Base-by-base conservation (phyloP, 108 stramenopile genomes). In the Thalassiosira profunda region DNA sequence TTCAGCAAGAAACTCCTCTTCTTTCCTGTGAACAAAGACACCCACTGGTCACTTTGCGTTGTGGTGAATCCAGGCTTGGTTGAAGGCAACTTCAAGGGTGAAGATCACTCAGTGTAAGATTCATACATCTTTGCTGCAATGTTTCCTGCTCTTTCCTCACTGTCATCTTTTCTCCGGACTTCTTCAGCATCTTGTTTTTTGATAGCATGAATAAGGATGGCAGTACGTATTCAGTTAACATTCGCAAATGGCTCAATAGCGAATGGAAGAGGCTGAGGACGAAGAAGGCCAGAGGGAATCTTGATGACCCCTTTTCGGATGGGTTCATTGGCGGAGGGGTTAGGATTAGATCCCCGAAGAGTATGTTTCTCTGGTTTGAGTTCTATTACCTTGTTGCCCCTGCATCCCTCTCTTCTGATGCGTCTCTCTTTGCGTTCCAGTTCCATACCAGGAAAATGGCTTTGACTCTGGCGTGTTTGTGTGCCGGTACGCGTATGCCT, bases 21-120 rank as follows among this genome's bases (percentile, higher is more conserved):
- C 55, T 76, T 98, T 8, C 98, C 98, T 0, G 83, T 98, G 53
- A 95, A 95, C 74, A 90, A 90, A 71, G 46, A 69, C 51, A 57
- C 97, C 35, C 98, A 98, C 80, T 98, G 98, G 98, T 94, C 92
- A 26, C 81, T 98, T 4, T 95, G 92, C 45, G 93, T 95, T 35
- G 82, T 97, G 30, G 86, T 89, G 46, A 96, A 97, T 74, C 96
- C 96, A 11, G 92, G 92, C 5, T 31, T 43, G 0, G 81, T 95
- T 40, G 26, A 41, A 11, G 58, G 61, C 40, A 20, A 17, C 9
- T 46, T 24, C 10, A 45, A 46, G 20, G 20, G 42, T 14, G 36
- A 62, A 18, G 38, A 63, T 43, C 58, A 47, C 29, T 51, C 72
- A 38, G 63, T 57, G 70, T 72, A 62, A 62, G 70, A 20, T 11